phyloP scores from a whole-genome alignment of 2,329 filamentous ascomycete genomes.

The Whalleya microplaca region DNA sequence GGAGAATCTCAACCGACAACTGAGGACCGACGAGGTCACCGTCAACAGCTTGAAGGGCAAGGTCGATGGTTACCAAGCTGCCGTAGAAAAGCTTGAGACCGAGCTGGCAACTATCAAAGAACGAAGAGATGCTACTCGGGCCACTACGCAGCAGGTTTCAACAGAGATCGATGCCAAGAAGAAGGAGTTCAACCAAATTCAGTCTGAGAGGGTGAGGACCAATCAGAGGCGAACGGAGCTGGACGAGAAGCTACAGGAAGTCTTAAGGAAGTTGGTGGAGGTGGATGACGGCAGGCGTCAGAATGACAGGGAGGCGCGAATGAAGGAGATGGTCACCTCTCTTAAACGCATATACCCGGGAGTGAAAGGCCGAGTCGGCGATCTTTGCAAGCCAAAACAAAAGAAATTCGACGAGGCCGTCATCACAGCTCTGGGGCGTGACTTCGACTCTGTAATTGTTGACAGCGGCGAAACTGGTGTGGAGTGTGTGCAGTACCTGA shows the following conservation, averaged over 20 bases:
- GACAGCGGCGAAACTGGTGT: constrained; percentile 93
- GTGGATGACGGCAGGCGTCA: constrained; percentile 85
- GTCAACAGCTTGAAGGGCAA: constrained; percentile 88
- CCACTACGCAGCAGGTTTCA: constrained; percentile 67
- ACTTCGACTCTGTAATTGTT: constrained; percentile 93
- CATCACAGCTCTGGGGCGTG: constrained; percentile 85
- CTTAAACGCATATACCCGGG: constrained; percentile 91
- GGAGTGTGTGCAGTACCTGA: constrained; percentile 92
- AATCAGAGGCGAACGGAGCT: constrained; percentile 84
- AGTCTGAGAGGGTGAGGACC: constrained; percentile 80
- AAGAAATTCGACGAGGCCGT: constrained; percentile 96
- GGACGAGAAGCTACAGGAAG: constrained; percentile 87
- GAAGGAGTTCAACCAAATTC: constrained; percentile 83
- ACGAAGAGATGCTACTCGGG: constrained; percentile 66
- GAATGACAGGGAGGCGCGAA: constrained; percentile 76
- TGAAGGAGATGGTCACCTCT: constrained; percentile 81
- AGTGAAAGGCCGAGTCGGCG: constrained; percentile 86
- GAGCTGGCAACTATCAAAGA: constrained; percentile 73
- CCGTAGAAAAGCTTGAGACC: constrained; percentile 72
- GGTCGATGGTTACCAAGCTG: constrained; percentile 76
- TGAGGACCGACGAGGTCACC: constrained; percentile 89
- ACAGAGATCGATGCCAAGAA: constrained; percentile 86
- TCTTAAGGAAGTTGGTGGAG: constrained; percentile 78
- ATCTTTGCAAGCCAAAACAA: constrained; percentile 93
- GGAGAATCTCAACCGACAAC: constrained; percentile 83